phyloP scores from a whole-genome alignment of 768 basidiomycete genomes.

The Phylloporus scabripes region DNA sequence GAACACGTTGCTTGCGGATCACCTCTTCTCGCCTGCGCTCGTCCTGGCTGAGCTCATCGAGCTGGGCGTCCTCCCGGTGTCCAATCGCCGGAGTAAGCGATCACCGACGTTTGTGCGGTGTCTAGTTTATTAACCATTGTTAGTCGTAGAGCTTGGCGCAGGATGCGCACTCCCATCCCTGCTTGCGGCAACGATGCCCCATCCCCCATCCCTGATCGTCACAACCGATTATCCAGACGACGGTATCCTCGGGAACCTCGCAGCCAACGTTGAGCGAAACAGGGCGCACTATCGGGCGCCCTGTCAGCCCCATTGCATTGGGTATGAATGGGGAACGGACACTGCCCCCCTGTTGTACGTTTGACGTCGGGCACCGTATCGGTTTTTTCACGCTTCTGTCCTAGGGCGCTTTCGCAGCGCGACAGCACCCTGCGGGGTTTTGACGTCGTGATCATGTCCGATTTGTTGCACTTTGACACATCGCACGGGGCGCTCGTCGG shows the following conservation, averaged over 20 bases:
- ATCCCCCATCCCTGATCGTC: constrained; percentile 49
- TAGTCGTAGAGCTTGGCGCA: constrained; percentile 69
- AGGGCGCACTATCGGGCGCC: constrained; percentile 26
- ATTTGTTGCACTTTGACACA: constrained; percentile 62
- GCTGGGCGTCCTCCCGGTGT: constrained; percentile 41
- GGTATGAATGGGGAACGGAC: constrained; percentile 65
- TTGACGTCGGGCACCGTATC: background rate
- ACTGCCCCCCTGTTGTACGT: constrained; percentile 44
- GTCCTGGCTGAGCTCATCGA: constrained; percentile 65
- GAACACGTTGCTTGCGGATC: constrained; percentile 66
- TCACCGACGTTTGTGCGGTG: background rate
- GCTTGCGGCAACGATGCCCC: constrained; percentile 41
- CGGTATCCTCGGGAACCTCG: constrained; percentile 52
- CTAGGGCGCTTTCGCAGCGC: constrained; percentile 11
- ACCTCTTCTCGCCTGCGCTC: constrained; percentile 65
- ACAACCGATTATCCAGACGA: constrained; percentile 68
- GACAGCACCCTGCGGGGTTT: constrained; percentile 31
- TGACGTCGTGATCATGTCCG: constrained; percentile 62
- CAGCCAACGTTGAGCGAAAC: constrained; percentile 51
- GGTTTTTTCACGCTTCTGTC: background rate
- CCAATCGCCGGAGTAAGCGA: constrained; percentile 37
- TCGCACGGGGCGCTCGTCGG: constrained; percentile 53
- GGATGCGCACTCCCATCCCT: constrained; percentile 66
- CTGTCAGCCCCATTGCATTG: constrained; percentile 41
- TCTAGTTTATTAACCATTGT: background rate